phyloP scores from a whole-genome alignment of 2,329 filamentous ascomycete species.

The Diaporthe vaccinii region DNA sequence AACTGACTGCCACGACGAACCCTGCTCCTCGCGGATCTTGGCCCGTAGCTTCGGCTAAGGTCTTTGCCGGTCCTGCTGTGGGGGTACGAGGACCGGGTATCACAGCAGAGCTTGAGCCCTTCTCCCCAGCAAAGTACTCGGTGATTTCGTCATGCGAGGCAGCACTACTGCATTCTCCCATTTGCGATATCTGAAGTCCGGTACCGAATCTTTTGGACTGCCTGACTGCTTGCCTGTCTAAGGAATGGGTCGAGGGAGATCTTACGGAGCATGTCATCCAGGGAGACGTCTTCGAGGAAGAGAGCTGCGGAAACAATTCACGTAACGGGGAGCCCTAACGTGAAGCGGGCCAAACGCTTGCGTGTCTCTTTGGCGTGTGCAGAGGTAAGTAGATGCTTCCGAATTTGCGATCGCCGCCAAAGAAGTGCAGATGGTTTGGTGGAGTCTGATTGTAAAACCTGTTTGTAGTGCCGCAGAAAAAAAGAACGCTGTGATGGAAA shows the following conservation, averaged over 20 bases:
- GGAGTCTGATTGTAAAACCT: conserved; percentile 38
- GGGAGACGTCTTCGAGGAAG: conserved; percentile 3
- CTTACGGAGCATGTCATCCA: not conserved
- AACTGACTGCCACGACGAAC: too few relatives aligned
- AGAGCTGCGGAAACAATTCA: conserved; percentile 13
- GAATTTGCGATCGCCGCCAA: not conserved
- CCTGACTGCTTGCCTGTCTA: not conserved
- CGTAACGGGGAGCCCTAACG: not conserved
- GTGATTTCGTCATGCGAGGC: not conserved
- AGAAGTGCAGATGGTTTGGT: not conserved
- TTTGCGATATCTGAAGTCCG: not conserved
- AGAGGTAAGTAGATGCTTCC: not conserved
- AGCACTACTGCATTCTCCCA: not conserved
- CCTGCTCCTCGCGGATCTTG: not conserved
- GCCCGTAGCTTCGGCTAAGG: not conserved
- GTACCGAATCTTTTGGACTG: not conserved
- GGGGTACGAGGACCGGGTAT: not conserved
- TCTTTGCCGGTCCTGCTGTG: not conserved
- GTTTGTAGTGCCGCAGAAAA: conserved; percentile 1
- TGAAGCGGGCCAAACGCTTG: not conserved
- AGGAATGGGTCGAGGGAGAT: not conserved
- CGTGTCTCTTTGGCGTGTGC: conserved; percentile 1
- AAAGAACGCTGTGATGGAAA: conserved; percentile 20
- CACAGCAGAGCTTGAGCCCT: not conserved
- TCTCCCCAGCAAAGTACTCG: not conserved